Evolutionary conservation across 805 yeast species (phyloP).

Genomic region (Candida rishiriensis): DNA sequence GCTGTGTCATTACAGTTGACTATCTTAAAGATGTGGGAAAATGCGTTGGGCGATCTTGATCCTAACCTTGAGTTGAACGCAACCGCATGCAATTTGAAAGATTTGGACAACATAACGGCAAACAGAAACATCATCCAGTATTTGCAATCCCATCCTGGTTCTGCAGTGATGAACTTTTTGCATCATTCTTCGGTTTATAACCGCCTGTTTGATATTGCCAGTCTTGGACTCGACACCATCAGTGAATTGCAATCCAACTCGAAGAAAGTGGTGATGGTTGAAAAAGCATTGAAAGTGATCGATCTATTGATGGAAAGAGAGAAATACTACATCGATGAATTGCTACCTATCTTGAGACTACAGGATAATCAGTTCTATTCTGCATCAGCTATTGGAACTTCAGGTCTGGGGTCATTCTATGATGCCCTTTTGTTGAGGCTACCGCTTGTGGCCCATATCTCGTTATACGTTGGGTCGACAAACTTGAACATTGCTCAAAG

Average conservation of each 20-base stretch:
- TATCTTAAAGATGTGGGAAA: constrained; percentile 48
- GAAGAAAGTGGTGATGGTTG: constrained; percentile 34
- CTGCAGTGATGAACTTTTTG: constrained; percentile 56
- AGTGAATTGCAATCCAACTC: constrained; percentile 34
- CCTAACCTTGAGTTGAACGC: constrained; percentile 48
- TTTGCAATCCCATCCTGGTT: constrained; percentile 66
- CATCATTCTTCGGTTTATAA: constrained; percentile 56
- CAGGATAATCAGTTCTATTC: constrained; percentile 35
- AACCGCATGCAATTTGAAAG: constrained; percentile 39
- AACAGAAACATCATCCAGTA: constrained; percentile 42
- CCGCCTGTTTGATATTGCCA: constrained; percentile 51
- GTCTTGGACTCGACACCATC: constrained; percentile 56
- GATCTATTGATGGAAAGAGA: constrained; percentile 48
- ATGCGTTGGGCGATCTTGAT: constrained; percentile 46
- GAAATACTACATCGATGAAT: constrained; percentile 51
- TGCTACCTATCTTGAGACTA: constrained; percentile 46
- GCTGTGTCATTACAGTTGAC: constrained; percentile 46
- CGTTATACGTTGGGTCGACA: constrained; percentile 65
- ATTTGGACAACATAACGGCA: constrained; percentile 44
- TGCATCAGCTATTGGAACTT: constrained; percentile 47
- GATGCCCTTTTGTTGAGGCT: constrained; percentile 70
- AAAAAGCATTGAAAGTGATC: constrained; percentile 40
- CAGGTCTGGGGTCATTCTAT: constrained; percentile 58
- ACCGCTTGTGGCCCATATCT: constrained; percentile 68
- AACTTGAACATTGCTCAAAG: constrained; percentile 45